Percentiles rank a stretch among this genome's conserved stretches.
Evolutionary conservation across 352 stramenopile genomes (phyloP).

Genomic region (Phytophthora agathidicida): DNA sequence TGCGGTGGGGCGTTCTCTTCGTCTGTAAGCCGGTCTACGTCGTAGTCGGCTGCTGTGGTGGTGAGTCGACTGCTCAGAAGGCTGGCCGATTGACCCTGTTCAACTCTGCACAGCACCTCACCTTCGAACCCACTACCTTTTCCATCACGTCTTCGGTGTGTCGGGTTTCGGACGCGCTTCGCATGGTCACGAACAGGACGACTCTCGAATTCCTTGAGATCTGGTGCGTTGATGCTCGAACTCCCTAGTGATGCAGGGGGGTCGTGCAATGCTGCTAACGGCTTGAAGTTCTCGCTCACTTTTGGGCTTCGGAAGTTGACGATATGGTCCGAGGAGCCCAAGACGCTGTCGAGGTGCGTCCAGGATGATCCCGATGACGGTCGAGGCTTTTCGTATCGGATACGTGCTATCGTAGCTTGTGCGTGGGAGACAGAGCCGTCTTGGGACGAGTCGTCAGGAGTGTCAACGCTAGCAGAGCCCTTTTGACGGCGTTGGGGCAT

Average conservation of each 20-base stretch:
- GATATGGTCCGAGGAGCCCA: slow-evolving; percentile 73
- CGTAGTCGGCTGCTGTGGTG: background rate
- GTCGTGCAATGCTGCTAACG: slow-evolving; percentile 38
- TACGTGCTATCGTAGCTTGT: background rate
- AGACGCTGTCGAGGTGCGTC: slow-evolving; percentile 68
- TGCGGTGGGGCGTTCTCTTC: slow-evolving; percentile 22
- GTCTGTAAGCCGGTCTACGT: slow-evolving; percentile 19
- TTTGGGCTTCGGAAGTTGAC: slow-evolving; percentile 82
- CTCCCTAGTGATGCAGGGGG: background rate
- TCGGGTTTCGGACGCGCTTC: slow-evolving; percentile 62
- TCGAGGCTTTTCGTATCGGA: slow-evolving; percentile 44
- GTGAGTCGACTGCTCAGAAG: slow-evolving; percentile 8
- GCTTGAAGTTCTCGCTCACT: slow-evolving; percentile 79
- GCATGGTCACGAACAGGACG: slow-evolving; percentile 41
- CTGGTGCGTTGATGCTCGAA: slow-evolving; percentile 13
- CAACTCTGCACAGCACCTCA: slow-evolving; percentile 64
- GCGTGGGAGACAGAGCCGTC: slow-evolving; percentile 2
- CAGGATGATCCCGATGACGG: slow-evolving; percentile 54
- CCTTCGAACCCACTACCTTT: slow-evolving; percentile 74
- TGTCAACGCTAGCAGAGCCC: background rate
- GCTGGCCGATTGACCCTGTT: slow-evolving; percentile 26
- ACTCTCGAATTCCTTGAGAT: slow-evolving; percentile 58
- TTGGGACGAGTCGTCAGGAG: slow-evolving; percentile 19
- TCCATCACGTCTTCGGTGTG: slow-evolving; percentile 53
- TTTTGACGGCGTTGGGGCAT: slow-evolving; percentile 12